These are phyloP conservation scores for Oryza rufipogon DNA, from an alignment of 176 grass and related monocot species.

Conservation along the genomic window DNA sequence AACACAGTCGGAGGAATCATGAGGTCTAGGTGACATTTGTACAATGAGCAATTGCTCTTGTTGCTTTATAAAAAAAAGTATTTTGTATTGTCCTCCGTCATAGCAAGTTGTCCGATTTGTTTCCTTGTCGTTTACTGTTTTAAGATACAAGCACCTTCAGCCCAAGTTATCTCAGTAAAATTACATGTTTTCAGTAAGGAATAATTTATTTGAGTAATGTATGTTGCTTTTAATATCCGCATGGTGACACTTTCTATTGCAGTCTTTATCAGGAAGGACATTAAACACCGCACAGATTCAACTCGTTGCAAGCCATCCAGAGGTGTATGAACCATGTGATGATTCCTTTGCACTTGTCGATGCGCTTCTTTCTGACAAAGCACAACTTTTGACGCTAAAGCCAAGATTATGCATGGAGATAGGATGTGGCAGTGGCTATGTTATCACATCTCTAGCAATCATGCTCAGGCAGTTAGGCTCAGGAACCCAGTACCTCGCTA, in stretches of 20 bases:
- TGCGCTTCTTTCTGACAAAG: slow-evolving; percentile 84
- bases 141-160: background rate
- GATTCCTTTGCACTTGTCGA: slow-evolving; percentile 95
- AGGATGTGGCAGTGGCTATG: slow-evolving; percentile 86
- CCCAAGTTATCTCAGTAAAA: slow-evolving; percentile 7
- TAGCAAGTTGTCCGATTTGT: background rate
- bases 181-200: background rate
- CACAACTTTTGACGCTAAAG: slow-evolving; percentile 57
- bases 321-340: slow-evolving; percentile 95
- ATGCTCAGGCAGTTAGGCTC: slow-evolving; percentile 74
- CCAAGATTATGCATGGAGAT: slow-evolving; percentile 87
- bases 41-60: background rate
- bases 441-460: slow-evolving; percentile 89
- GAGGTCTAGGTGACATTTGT: background rate
- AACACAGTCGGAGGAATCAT: background rate
- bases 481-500: slow-evolving; percentile 78
- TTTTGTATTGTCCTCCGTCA: background rate
- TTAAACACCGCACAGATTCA: slow-evolving; percentile 84
- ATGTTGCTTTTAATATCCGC: background rate
- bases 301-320: slow-evolving; percentile 71
- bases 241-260: slow-evolving; percentile 22
- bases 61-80: background rate
- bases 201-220: background rate
- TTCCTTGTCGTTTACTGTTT: background rate
- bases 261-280: slow-evolving; percentile 51